Percentiles rank a stretch among this genome's conserved stretches.
phyloP scores from a whole-genome alignment of 306 rosid species.

The Lathyrus oleraceus region DNA sequence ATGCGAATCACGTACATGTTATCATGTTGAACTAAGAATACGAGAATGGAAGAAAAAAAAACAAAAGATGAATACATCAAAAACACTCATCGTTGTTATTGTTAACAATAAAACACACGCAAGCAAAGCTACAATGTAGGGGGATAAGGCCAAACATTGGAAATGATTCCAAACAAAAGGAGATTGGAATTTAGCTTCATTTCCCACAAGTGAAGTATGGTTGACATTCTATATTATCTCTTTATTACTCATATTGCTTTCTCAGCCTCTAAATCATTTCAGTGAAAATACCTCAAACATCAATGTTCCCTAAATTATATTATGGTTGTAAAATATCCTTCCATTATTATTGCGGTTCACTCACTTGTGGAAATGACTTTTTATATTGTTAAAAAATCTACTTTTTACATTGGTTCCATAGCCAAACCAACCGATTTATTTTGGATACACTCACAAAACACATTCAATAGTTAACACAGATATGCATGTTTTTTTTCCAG shows the following conservation, averaged over 20 bases:
- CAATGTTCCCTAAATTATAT: not conserved
- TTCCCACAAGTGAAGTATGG: slow-evolving; percentile 57
- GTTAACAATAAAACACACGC: not conserved
- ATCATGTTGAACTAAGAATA: no score
- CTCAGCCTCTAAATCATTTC: slow-evolving; percentile 63
- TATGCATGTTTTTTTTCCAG: no score
- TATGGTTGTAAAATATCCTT: slow-evolving; percentile 12
- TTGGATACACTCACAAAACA: no score
- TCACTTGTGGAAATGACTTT: no score
- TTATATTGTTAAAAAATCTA: no score
- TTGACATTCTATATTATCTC: slow-evolving; percentile 60
- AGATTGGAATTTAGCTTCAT: slow-evolving; percentile 42
- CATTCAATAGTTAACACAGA: no score
- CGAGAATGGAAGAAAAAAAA: slow-evolving; percentile 10
- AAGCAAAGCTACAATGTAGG: slow-evolving; percentile 6
- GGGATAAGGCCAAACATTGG: slow-evolving; percentile 26
- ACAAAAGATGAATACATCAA: not conserved
- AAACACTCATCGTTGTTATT: not conserved
- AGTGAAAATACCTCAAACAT: slow-evolving; percentile 49
- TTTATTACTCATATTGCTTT: slow-evolving; percentile 62
- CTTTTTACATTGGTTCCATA: no score
- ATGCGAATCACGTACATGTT: no score
- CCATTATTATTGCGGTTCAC: no score
- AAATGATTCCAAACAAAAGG: slow-evolving; percentile 14
- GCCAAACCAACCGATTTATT: no score